These are phyloP conservation scores for Zygosaccharomyces lentus DNA, from an alignment of 805 yeast species.

Conservation along the genomic window DNA sequence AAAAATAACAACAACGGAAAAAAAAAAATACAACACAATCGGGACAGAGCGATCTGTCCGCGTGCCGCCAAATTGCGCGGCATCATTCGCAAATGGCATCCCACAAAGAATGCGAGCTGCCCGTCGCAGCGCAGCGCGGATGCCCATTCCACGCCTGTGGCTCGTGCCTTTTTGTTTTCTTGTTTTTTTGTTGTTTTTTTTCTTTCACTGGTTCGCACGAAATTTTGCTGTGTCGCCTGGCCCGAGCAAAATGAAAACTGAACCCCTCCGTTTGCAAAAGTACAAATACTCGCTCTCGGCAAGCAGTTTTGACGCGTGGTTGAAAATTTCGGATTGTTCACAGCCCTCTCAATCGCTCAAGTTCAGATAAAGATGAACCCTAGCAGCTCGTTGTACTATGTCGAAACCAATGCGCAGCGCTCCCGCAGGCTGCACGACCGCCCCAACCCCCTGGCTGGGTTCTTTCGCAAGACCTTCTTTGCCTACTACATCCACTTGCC, in stretches of 20 bases:
- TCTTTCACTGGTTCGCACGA: neutral
- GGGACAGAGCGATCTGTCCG: neutral
- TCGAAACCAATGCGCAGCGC: constrained; percentile 4
- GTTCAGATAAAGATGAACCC: neutral
- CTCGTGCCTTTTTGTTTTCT: neutral
- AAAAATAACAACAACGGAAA: neutral
- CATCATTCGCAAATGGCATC: neutral
- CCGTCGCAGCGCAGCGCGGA: too few species aligned
- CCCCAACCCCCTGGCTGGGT: neutral
- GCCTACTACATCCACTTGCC: constrained; percentile 44
- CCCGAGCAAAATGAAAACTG: neutral
- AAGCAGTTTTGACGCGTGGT: neutral
- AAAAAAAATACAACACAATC: neutral
- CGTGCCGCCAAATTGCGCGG: neutral
- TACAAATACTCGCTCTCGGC: neutral
- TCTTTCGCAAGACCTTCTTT: constrained; percentile 28
- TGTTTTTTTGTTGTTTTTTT: too few species aligned
- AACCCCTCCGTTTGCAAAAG: neutral
- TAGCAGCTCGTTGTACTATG: constrained; percentile 3
- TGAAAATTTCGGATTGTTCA: neutral
- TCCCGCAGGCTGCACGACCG: neutral
- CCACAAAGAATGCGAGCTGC: too few species aligned
- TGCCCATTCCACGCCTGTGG: too few species aligned
- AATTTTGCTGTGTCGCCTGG: neutral
- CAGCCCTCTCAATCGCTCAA: neutral